These are phyloP conservation scores for Cucurbita ficifolia DNA, from an alignment of 306 rosid genomes.

Conservation along the genomic window DNA sequence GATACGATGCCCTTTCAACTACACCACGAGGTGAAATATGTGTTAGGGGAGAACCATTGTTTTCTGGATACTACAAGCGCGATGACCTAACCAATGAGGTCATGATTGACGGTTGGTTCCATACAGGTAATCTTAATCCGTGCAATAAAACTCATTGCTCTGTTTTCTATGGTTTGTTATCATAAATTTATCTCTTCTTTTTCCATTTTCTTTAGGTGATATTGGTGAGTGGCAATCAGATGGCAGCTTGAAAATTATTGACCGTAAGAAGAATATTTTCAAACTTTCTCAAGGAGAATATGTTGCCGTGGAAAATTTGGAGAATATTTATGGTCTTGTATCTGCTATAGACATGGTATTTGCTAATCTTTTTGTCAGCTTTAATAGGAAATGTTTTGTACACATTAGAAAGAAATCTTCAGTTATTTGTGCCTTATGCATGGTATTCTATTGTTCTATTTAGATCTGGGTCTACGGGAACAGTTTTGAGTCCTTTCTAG, in stretches of 20 bases:
- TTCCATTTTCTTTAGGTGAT: slow-evolving; percentile 50
- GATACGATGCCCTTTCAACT: slow-evolving; percentile 65
- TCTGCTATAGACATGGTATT: slow-evolving; percentile 65
- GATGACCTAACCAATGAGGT: slow-evolving; percentile 93
- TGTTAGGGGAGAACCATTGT: slow-evolving; percentile 61
- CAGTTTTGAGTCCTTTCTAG: slow-evolving; percentile 89
- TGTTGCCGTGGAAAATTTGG: slow-evolving; percentile 98
- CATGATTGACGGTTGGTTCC: slow-evolving; percentile 81
- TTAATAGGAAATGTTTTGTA: neutral
- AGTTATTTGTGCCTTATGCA: neutral
- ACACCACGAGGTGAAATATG: slow-evolving; percentile 89
- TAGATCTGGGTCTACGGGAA: slow-evolving; percentile 95
- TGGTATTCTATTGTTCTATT: slow-evolving; percentile 2
- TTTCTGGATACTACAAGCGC: slow-evolving; percentile 84
- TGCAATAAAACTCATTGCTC: neutral
- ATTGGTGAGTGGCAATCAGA: slow-evolving; percentile 92
- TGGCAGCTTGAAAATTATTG: slow-evolving; percentile 93
- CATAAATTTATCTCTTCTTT: neutral
- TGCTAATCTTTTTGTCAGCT: neutral
- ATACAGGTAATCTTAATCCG: slow-evolving; percentile 49
- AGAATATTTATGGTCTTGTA: slow-evolving; percentile 61
- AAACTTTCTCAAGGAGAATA: slow-evolving; percentile 99
- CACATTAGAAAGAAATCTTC: neutral
- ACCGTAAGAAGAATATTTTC: slow-evolving; percentile 95
- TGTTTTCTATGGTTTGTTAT: neutral